Base-by-base conservation (phyloP, 805 yeast species). In the Phaffomyces thermotolerans region DNA sequence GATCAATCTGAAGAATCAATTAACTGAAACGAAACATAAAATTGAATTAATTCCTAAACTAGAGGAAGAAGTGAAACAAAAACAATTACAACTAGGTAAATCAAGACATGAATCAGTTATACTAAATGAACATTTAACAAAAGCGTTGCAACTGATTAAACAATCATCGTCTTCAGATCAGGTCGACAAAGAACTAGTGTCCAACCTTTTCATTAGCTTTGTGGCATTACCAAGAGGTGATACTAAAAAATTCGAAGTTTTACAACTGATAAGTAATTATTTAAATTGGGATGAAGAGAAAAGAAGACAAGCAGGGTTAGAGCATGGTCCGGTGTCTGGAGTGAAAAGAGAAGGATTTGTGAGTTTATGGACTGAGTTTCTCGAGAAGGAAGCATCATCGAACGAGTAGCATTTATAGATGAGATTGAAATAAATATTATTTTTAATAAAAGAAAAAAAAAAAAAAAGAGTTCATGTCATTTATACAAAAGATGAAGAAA, bases 61-160 rank as follows among this genome's bases (percentile, higher is more conserved):
- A 41, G 84, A 73, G 57, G 66, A 61, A 42, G 89, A 72, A 58
- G 68, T 73, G 37, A 79, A 69, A 67, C 89, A 73, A 48, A 89
- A 87, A 62, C 87, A 81, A 46, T 66, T 90, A 30, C 75, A 81
- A 40, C 78, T 93, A 41, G 98, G 98, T 2, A 93, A 91, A 59
- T 72, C 93, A 40, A 77, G 97, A 42, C 98, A 91, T 61, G 99
- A 93, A 62, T 91, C 95, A 2, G 91, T 93, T 9, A 86, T 87
- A 23, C 67, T 91, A 45, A 93, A 93, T 60, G 99, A 93, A 59
- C 98, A 93, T 65, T 67, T 93, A 43, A 89, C 96, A n/a, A 91
- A 93, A 57, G 95, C 98, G 1, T 66, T 91, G 48, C 78, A 87
- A 23, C 71, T 91, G 73, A 75, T 93, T 46, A 87, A 89, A 54